phyloP scores from a whole-genome alignment of 257 asterid species.

The Agastache rugosa region DNA sequence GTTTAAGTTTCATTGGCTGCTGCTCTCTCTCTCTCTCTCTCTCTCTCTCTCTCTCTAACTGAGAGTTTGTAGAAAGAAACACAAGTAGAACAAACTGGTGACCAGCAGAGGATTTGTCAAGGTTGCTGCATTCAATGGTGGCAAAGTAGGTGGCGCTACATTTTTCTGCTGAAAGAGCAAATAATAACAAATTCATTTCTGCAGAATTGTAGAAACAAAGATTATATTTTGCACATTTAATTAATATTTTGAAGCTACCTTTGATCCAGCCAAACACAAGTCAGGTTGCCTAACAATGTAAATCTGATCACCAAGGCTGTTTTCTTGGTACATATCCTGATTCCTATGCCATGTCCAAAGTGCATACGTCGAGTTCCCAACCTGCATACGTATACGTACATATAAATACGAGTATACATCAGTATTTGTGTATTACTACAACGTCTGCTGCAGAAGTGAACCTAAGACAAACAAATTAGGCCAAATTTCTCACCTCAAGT shows the following conservation, averaged over 20 bases:
- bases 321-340: slow-evolving; percentile 64
- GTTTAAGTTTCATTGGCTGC: background rate
- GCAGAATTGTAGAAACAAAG: background rate
- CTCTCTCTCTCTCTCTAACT: background rate
- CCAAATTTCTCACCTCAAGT: slow-evolving; percentile 56
- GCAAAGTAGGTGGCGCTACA: background rate
- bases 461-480: background rate
- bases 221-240: background rate
- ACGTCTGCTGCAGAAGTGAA: background rate
- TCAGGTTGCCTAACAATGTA: slow-evolving; percentile 85
- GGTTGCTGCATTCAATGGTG: slow-evolving; percentile 20
- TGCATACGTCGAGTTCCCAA: slow-evolving; percentile 73
- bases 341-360: slow-evolving; percentile 98
- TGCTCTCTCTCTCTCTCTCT: too few species aligned
- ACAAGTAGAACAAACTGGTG: background rate
- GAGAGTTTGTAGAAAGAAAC: slow-evolving; percentile 5
- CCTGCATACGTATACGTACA: slow-evolving; percentile 44
- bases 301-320: slow-evolving; percentile 74
- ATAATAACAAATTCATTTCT: background rate
- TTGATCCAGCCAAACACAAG: slow-evolving; percentile 42
- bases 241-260: background rate
- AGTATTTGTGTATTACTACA: background rate
- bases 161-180: slow-evolving; percentile 20
- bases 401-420: background rate
- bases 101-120: slow-evolving; percentile 9